A percentile compares a stretch with the other conserved stretches of the same genome.
Conservation (phyloP, 352 stramenopile genomes). For the Phytophthora pisi region DNA sequence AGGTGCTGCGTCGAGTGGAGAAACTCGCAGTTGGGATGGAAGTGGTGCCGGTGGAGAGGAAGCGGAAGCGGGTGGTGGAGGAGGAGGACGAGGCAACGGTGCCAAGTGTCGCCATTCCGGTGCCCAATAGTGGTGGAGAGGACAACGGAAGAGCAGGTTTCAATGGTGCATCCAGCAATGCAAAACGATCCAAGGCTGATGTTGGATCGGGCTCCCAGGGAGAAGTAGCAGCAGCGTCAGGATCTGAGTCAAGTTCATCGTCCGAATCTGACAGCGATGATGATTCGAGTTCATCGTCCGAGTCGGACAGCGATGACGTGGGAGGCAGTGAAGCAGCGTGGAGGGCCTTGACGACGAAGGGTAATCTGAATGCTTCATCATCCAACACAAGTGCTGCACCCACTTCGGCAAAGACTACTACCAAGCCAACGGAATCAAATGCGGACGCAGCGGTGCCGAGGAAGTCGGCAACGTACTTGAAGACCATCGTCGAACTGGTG, state of each 20-base stretch:
- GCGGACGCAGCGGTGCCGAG: not conserved
- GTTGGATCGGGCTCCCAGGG: too few species aligned
- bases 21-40: not conserved
- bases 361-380: not conserved
- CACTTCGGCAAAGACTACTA: not conserved
- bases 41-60: not conserved
- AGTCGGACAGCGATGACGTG: not conserved
- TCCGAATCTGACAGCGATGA: not conserved
- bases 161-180: too few species aligned
- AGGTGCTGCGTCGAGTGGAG: not conserved
- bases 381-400: not conserved
- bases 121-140: too few species aligned
- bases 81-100: too few species aligned
- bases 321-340: slow-evolving; percentile 10
- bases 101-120: too few species aligned
- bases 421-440: not conserved
- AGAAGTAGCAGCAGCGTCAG: not conserved
- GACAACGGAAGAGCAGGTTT: too few species aligned
- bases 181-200: too few species aligned
- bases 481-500: not conserved
- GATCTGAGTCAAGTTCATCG: not conserved
- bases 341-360: slow-evolving; percentile 4
- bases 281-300: not conserved
- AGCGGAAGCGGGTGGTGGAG: too few species aligned
- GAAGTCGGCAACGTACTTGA: not conserved